These are phyloP conservation scores for Cytospora piceae DNA, from an alignment of 2,329 filamentous ascomycete species.

Conservation along the genomic window DNA sequence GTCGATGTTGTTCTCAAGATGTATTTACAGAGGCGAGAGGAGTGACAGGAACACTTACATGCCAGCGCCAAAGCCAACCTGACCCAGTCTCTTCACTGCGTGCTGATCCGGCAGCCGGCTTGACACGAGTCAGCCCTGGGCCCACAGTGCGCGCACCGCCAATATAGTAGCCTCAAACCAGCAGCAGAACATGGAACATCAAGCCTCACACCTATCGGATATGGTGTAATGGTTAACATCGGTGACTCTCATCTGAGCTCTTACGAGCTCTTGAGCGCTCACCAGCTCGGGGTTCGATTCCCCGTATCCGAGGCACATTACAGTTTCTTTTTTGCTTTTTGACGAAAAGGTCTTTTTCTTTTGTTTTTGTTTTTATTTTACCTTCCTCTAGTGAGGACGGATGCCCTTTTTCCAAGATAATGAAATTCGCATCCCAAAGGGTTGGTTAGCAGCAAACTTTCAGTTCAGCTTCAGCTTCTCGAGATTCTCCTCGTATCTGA, in stretches of 20 bases:
- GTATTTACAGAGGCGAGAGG: no score
- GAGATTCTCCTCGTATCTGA: no score
- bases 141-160: no score
- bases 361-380: not conserved
- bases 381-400: not conserved
- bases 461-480: no score
- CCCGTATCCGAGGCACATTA: conserved; percentile 16
- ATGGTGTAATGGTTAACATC: conserved; percentile 20
- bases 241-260: conserved; percentile 13
- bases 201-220: conserved; percentile 9
- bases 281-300: conserved; percentile 17
- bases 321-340: not conserved
- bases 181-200: not conserved
- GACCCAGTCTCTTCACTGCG: no score
- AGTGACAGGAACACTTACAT: no score
- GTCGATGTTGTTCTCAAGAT: no score
- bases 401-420: no score
- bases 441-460: no score
- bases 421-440: no score
- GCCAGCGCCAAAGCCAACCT: no score
- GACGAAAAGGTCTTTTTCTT: not conserved
- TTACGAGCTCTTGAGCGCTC: not conserved
- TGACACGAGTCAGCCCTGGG: not conserved
- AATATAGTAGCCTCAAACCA: not conserved
- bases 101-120: not conserved